Base-by-base conservation (phyloP, 164 flowering plant species). In the Kingdonia uniflora region DNA sequence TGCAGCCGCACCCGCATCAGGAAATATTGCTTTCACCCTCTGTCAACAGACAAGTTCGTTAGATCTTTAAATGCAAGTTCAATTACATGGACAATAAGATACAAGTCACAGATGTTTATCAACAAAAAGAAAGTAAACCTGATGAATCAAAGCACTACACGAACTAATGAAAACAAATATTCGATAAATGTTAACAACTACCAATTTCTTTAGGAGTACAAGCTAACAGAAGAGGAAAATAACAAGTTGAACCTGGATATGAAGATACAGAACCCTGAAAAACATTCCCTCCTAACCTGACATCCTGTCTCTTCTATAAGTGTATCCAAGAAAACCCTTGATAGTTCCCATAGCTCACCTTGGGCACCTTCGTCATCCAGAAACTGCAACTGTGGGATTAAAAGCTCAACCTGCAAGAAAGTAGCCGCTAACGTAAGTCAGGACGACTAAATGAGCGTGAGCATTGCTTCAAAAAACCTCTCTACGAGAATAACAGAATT, bases 1-100 rank as follows among this genome's bases (percentile, higher is more conserved):
- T 45, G 99, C 96, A 49, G 99, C 88, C 49, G 96, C 99, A 57
- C 99, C 96, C 75, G 99, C 94, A 80, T 92, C 99, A 23, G 99
- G 99, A 73, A 80, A 92, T 60, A 92, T 57, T 39, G 99, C 99
- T 77, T 76, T 86, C 29, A 92, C 68, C 60, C 68, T 84, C 98
- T 85, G 65, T 21, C 15, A 65, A 53, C 11, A 19, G 29, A 55
- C 13, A 51, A 42, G 13, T 15, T 35, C 29, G 60, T 56, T 33
- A 62, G 47, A 29, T 17, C 41, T 16, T n/a, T 11, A 26, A 35
- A 14, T 20, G 13, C 43, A 29, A 3, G 35, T 29, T 29, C 35
- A 3, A 3, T 29, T 4, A 29, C 35, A 29, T 8, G 4, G 35
- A 3, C 35, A 29, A 29, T 29, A 29, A 4, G 8, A 29, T 29